Percentiles rank a stretch among this genome's conserved stretches.
phyloP scores from a whole-genome alignment of 495 filamentous ascomycete species.

The Daldinia loculata region DNA sequence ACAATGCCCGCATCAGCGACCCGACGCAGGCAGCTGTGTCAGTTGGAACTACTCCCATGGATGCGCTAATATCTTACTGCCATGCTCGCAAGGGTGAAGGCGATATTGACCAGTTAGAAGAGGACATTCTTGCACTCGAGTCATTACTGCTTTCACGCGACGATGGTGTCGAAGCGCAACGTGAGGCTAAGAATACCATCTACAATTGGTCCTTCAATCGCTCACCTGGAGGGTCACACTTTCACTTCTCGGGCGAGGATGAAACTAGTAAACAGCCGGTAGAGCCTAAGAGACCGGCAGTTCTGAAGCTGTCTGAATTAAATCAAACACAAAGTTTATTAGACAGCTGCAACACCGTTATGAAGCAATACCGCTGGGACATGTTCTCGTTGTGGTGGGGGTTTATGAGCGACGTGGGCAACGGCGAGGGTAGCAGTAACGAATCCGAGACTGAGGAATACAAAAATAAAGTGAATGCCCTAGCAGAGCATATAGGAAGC shows the following conservation, averaged over 20 bases:
- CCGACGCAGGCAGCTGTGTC: conserved; percentile 46
- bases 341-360: conserved; percentile 22
- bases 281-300: conserved; percentile 11
- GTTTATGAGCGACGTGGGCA: conserved; percentile 22
- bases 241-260: conserved; percentile 29
- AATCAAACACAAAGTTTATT: conserved; percentile 39
- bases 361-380: conserved; percentile 46
- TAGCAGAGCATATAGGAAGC: background rate
- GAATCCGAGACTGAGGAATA: background rate
- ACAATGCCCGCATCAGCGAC: conserved; percentile 11
- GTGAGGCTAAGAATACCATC: conserved; percentile 46
- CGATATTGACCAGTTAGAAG: conserved; percentile 33
- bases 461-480: background rate
- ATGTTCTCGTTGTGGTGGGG: conserved; percentile 56
- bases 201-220: conserved; percentile 46
- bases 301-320: conserved; percentile 30
- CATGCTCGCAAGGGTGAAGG: conserved; percentile 17
- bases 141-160: conserved; percentile 43
- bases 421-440: conserved; percentile 1
- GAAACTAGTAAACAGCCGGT: conserved; percentile 5
- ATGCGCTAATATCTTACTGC: conserved; percentile 54
- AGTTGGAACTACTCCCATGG: conserved; percentile 58
- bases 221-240: conserved; percentile 44
- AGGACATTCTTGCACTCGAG: conserved; percentile 38
- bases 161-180: conserved; percentile 50